Evolutionary conservation across 495 filamentous ascomycete genomes (phyloP).

Genomic region (Alectoria sarmentosa): DNA sequence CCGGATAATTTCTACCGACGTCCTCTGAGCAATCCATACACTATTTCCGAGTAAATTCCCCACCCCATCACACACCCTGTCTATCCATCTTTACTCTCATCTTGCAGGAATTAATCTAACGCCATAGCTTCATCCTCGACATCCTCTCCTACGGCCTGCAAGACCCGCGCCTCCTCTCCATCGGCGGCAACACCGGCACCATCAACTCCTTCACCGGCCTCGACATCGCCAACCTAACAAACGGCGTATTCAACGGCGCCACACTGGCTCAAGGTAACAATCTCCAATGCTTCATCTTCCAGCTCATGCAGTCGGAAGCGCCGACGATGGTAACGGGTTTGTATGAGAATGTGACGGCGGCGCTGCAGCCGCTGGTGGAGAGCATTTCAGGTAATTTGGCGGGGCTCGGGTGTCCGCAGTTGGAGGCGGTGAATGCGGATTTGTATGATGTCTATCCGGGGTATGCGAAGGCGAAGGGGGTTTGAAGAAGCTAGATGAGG

Average conservation of each 20-base stretch:
- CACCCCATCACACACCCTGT: neutral
- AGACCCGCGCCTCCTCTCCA: constrained; percentile 29
- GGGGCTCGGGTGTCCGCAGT: constrained; percentile 27
- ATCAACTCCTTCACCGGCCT: constrained; percentile 51
- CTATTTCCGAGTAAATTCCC: constrained; percentile 17
- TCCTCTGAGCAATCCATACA: constrained; percentile 33
- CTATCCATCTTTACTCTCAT: neutral
- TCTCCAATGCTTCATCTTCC: constrained; percentile 42
- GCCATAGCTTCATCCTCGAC: constrained; percentile 35
- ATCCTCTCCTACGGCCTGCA: constrained; percentile 30
- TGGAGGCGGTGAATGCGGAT: constrained; percentile 25
- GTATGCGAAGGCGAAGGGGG: constrained; percentile 16
- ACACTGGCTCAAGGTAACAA: constrained; percentile 41
- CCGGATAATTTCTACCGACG: constrained; percentile 58
- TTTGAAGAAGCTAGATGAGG: neutral
- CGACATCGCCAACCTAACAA: constrained; percentile 42
- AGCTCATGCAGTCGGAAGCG: constrained; percentile 36
- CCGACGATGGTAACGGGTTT: constrained; percentile 37
- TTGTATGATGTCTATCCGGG: constrained; percentile 29
- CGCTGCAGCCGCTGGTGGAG: constrained; percentile 28
- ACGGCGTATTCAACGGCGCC: constrained; percentile 40
- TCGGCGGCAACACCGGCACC: constrained; percentile 52
- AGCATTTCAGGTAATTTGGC: constrained; percentile 16
- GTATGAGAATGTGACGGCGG: constrained; percentile 33
- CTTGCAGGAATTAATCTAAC: constrained; percentile 33